Evolutionary conservation across 192 early-diverging fungal genomes (phyloP).

Genomic region (Backusella parvicylindrica): DNA sequence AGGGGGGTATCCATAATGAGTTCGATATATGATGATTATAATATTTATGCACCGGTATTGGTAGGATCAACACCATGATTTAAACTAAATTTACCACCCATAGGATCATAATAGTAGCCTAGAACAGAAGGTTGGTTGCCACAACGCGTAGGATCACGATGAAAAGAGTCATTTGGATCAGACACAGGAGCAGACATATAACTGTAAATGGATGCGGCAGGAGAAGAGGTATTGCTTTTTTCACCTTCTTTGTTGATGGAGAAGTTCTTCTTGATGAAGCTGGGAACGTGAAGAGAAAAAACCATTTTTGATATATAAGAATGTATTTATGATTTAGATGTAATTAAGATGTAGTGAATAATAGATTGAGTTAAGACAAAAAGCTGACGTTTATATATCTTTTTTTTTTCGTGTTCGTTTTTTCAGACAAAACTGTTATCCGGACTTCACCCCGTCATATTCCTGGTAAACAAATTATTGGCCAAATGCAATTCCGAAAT

Average conservation of each 20-base stretch:
- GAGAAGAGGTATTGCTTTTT: background rate
- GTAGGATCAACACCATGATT: slow-evolving; percentile 19
- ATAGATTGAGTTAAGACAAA: background rate
- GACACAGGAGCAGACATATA: background rate
- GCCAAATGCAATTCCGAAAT: background rate
- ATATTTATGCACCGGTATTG: slow-evolving; percentile 25
- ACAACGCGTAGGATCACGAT: slow-evolving; percentile 27
- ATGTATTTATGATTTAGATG: too few relatives aligned
- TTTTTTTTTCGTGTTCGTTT: too few relatives aligned
- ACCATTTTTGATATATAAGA: background rate
- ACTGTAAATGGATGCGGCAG: background rate
- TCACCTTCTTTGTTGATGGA: background rate
- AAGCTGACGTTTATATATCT: background rate
- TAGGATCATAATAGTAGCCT: slow-evolving; percentile 25
- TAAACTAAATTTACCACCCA: slow-evolving; percentile 20
- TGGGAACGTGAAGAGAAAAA: slow-evolving; percentile 7
- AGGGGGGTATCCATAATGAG: background rate
- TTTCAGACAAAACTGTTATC: slow-evolving; percentile 12
- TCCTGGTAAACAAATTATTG: background rate
- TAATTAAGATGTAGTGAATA: background rate
- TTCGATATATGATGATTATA: background rate
- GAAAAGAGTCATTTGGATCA: background rate
- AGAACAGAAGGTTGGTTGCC: slow-evolving; percentile 22
- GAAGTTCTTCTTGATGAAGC: slow-evolving; percentile 8
- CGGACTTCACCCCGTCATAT: background rate